Evolutionary conservation across 164 flowering plant genomes (phyloP), one percentile per base, ranked within the genome.

Genomic region (Macadamia tetraphylla): DNA sequence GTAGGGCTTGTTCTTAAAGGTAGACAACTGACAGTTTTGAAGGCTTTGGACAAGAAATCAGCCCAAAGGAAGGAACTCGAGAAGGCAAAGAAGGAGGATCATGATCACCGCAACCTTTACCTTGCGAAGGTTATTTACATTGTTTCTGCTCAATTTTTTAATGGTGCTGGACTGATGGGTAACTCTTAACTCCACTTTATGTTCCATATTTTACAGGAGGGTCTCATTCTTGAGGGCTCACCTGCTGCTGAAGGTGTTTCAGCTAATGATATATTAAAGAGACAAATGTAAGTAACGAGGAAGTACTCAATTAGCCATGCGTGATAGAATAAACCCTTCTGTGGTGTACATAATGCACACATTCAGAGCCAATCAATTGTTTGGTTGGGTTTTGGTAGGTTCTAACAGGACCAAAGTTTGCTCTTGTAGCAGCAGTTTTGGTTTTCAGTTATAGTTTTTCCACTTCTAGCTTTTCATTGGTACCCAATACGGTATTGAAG

Each of bases 221-320:
- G 98, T 56, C 76, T 87, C 63, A 88, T 95, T 76, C 69, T 87
- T 66, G 94, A 85, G 78, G 96, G 90, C n/a, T 85, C 94, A 66
- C 89, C 92, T 62, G 99, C 98, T 77, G 94, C 99, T 58, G 87
- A 82, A 76, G 98, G 94, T 74, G 96, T 95, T 80, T 95, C 98
- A 43, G 80, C 81, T 18, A 79, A 75, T 78, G 99, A 95, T 74
- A 85, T 95, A 94, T 64, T 73, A 51, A 95, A 90, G 77, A 92
- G 98, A 14, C 77, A 86, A 78, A 60, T 5, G 99, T 90, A 82
- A 87, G 94, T 81, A 57, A 61, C 65, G 60, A 30, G 3, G 51
- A 23, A 23, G 1, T 46, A 46, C 12, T 46, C 13, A 8, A 40
- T 65, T 23, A 15, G 17, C 14, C 58, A 18, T 64, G 44, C 23